A percentile compares a stretch with the other conserved stretches of the same genome.
Evolutionary conservation across 2,329 filamentous ascomycete genomes (phyloP).

Genomic region (Cercospora janseana): DNA sequence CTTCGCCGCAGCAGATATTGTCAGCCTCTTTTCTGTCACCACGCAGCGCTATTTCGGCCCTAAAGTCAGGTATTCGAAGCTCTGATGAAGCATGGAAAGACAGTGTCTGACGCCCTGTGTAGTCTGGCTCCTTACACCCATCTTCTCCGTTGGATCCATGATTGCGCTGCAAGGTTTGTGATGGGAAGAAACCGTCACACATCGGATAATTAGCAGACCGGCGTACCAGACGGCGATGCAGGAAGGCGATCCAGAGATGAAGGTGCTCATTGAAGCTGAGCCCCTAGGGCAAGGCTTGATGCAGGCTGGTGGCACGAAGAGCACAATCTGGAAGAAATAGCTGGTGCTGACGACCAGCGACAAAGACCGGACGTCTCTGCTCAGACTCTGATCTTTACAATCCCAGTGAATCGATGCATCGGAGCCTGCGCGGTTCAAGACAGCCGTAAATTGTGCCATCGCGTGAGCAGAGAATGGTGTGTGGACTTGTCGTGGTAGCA

Average conservation of each 20-base stretch:
- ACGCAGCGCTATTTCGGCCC: conserved; percentile 57
- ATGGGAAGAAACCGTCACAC: no score
- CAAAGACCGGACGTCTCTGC: no score
- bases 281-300: conserved; percentile 21
- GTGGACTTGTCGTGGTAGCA: no score
- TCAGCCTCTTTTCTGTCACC: conserved; percentile 59
- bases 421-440: no score
- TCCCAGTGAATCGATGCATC: no score
- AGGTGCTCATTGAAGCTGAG: conserved; percentile 22
- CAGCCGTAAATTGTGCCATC: no score
- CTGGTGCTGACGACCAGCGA: no score
- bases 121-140: conserved; percentile 23
- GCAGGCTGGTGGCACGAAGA: conserved; percentile 19
- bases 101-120: no score
- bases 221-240: conserved; percentile 35
- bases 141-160: conserved; percentile 34
- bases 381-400: no score
- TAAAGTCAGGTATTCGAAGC: conserved; percentile 25
- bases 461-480: no score
- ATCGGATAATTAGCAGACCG: no score
- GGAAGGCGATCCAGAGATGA: conserved; percentile 37
- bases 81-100: neutral
- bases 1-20: conserved; percentile 64
- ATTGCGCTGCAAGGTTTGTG: conserved; percentile 22
- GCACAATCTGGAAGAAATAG: conserved; percentile 27